These are phyloP conservation scores for Voacanga thouarsii DNA, from an alignment of 257 asterid species.

Conservation along the genomic window DNA sequence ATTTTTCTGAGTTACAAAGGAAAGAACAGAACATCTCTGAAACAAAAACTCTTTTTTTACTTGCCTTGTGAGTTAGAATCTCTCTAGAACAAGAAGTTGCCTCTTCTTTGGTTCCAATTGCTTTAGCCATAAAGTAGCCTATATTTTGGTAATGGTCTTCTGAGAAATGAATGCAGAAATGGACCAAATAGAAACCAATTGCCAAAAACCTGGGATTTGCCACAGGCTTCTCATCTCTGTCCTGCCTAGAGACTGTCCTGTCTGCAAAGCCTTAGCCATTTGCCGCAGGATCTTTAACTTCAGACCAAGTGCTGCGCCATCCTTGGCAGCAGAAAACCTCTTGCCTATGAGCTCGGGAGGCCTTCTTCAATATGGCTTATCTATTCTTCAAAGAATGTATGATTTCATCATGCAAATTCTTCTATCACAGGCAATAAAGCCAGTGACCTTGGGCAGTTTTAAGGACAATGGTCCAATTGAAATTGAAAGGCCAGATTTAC, in stretches of 20 bases:
- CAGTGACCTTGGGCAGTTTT: constrained; percentile 22
- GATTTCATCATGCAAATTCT: constrained; percentile 8
- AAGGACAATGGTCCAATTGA: background rate
- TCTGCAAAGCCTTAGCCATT: constrained; percentile 7
- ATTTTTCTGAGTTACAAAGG: no score
- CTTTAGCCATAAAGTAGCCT: background rate
- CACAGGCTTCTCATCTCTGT: background rate
- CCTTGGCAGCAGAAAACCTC: background rate
- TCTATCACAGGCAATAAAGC: constrained; percentile 24
- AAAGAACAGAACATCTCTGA: constrained; percentile 1
- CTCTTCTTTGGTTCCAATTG: constrained; percentile 1
- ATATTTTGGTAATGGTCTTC: background rate
- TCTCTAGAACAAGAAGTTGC: background rate
- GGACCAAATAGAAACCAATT: constrained; percentile 12
- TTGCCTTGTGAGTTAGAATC: background rate
- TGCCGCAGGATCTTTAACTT: constrained; percentile 1
- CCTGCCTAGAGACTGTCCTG: constrained; percentile 9
- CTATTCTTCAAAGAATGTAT: constrained; percentile 4
- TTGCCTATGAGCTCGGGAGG: background rate
- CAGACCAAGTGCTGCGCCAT: constrained; percentile 1
- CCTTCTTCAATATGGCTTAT: constrained; percentile 1
- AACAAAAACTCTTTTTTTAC: background rate
- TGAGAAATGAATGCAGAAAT: background rate
- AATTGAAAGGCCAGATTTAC: background rate
- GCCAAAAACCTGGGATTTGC: constrained; percentile 3